phyloP scores from a whole-genome alignment of 257 asterid species.

The Thymus mandschuricus region DNA sequence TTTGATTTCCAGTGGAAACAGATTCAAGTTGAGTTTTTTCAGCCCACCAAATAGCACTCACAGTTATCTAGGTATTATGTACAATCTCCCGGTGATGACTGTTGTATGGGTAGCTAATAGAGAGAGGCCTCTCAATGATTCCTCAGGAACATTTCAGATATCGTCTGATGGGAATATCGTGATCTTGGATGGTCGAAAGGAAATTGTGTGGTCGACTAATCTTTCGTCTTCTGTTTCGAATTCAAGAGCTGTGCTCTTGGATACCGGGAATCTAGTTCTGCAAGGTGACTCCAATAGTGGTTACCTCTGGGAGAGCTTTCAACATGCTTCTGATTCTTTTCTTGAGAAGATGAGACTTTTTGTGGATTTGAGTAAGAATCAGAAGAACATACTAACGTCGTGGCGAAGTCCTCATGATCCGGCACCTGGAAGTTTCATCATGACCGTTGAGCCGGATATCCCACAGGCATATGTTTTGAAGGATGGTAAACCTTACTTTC shows the following conservation, averaged over 20 bases:
- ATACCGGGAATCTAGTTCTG: neutral
- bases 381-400: neutral
- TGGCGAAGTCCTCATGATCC: neutral
- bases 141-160: neutral
- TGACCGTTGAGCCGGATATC: neutral
- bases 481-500: neutral
- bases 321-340: too few species aligned
- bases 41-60: neutral
- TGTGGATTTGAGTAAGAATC: neutral
- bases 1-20: constrained; percentile 37
- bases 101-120: neutral
- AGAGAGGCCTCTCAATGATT: neutral
- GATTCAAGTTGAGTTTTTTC: neutral
- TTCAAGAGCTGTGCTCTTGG: neutral
- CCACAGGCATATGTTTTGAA: neutral
- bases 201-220: neutral
- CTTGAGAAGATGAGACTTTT: neutral
- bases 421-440: neutral
- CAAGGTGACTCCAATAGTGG: too few species aligned
- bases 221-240: neutral
- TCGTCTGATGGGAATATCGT: neutral
- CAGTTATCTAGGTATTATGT: constrained; percentile 56
- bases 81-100: constrained; percentile 16
- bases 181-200: neutral
- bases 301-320: too few species aligned